Evolutionary conservation across 805 yeast species (phyloP), one percentile per base, ranked within the genome.

Genomic region (Pichia nanzhaoensis): DNA sequence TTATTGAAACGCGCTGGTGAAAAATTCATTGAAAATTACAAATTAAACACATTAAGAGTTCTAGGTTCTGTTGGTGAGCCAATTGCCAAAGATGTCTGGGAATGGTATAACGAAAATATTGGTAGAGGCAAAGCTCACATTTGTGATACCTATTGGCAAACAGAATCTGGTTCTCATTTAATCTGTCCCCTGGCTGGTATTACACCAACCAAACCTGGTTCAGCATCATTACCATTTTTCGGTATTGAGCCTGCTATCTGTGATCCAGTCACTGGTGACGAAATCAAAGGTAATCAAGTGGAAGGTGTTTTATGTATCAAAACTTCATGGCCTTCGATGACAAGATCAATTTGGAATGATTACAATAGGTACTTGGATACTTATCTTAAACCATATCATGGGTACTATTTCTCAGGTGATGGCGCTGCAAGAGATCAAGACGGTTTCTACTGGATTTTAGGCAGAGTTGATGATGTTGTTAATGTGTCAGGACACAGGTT

Each of bases 41-140:
- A 82, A 56, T 68, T 84, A 57, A 67, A 75, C 22, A 73, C 85
- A 8, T 66, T 84, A 55, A 75, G 93, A 67, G 74, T 78, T 30
- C 69, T 84, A 52, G 93, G 91, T 42, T 83, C 91, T 18, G 93
- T 84, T 41, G 93, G 93, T 67, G 93, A 84, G 63, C 93, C 93
- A 55, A 84, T 84, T 56, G 83, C 89, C 36, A 82, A 89, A 34
- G 93, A 84, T 58, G 82, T 84, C 51, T 84, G 93, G 93, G 88
- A 83, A 61, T 84, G 93, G 93, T 84, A 82, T 63, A 76, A 78
- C 59, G 82, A 80, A 52, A 70, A 74, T 55, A 77, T 84, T 56
- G 93, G 91, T 57, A 75, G 77, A 60, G 75, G 77, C 43, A 69
- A 81, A 62, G 77, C 84, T 56, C 82, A 84, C 61, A 77, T 85